phyloP scores from a whole-genome alignment of 2,329 filamentous ascomycete species.

The Exophiala phaeomuriformis region DNA sequence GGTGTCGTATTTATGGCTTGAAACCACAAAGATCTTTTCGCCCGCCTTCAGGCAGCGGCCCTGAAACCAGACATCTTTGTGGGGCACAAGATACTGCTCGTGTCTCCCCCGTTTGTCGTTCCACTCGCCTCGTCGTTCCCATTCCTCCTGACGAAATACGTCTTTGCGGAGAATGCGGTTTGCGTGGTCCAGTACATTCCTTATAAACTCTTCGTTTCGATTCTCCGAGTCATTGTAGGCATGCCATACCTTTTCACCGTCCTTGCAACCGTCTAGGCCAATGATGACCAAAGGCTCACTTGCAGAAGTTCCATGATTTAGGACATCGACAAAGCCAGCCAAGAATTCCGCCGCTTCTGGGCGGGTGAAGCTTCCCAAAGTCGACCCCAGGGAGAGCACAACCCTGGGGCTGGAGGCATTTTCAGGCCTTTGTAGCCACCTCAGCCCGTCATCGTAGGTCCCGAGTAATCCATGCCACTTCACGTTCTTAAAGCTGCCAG shows the following conservation, averaged over 20 bases:
- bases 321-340: constrained; percentile 59
- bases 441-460: constrained; percentile 86
- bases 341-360: constrained; percentile 68
- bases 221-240: constrained; percentile 68
- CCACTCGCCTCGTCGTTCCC: constrained; percentile 78
- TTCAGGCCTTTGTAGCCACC: constrained; percentile 66
- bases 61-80: constrained; percentile 59
- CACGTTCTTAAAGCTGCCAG: constrained; percentile 60
- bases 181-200: constrained; percentile 74
- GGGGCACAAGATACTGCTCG: constrained; percentile 73
- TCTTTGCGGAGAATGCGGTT: constrained; percentile 71
- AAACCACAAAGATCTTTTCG: constrained; percentile 75
- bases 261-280: constrained; percentile 72
- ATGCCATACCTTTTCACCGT: constrained; percentile 71
- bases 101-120: constrained; percentile 67
- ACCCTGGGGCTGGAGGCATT: constrained; percentile 61
- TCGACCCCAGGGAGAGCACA: constrained; percentile 76
- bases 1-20: constrained; percentile 77
- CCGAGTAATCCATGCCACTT: constrained; percentile 75
- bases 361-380: constrained; percentile 71
- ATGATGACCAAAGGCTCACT: constrained; percentile 53
- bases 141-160: constrained; percentile 64
- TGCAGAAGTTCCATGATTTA: constrained; percentile 33
- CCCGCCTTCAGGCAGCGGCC: constrained; percentile 60
- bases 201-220: constrained; percentile 71